Base-by-base conservation (phyloP, 345 rosid genomes). In the Kernera saxatilis region DNA sequence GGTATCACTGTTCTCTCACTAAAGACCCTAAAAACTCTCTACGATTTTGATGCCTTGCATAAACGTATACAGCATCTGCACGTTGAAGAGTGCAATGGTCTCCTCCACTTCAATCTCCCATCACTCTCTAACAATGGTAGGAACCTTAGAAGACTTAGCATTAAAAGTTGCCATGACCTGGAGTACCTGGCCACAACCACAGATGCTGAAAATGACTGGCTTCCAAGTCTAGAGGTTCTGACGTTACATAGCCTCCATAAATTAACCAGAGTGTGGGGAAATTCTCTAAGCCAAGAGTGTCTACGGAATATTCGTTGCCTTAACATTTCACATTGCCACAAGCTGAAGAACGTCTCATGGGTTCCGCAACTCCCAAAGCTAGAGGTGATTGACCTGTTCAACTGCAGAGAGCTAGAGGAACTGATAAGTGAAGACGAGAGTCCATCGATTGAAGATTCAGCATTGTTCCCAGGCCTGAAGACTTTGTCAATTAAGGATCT, bases 371-470 rank as follows among this genome's bases (percentile, higher is more conserved):
- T 84, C 76, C 78, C 82, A 63, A 84, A 56, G 72, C 76, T 84
- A 60, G 82, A 84, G 60, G 62, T 52, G 37, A 56, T 84, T 71
- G 78, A 80, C 57, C 19, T 84, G 66, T 61, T 79, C 33, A 46
- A 82, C 77, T 82, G 88, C 64, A 71, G 68, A 72, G 83, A 81
- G 50, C 40, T 84, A 69, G 84, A 84, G 50, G 82, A 77, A 69
- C 32, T 84, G 54, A 65, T 79, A 18, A 70, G 53, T 6, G 46
- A 29, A 25, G 59, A 63, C 14, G 76, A 48, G 52, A 72, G 35
- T 39, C 21, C 54, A 26, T 52, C 62, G 19, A 22, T 43, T 22
- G 62, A 41, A 19, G 71, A 57, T 41, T n/a, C 57, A 63, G 17
- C 37, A 30, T 54, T 78, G 60, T 82, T 84, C 73, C 78, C 80